Evolutionary conservation across 495 filamentous ascomycete genomes (phyloP), one percentile per base, ranked within the genome.

Genomic region (Penicillium samsonianum): DNA sequence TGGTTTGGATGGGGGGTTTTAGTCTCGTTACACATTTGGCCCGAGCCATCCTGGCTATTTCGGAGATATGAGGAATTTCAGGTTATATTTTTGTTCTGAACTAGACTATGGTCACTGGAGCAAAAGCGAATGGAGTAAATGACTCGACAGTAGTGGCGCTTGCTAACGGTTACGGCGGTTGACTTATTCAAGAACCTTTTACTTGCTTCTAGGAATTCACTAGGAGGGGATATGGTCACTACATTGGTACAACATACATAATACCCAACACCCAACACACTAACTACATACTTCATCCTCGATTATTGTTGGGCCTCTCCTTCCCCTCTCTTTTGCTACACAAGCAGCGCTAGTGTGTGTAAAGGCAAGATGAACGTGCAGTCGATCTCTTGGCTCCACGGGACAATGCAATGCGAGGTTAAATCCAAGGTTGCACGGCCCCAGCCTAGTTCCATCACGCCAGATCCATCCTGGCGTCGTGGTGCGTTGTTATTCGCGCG

Each of bases 331-430:
- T 22, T 20, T 25, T 48, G 26, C 44, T 41, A 41, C 56, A 40
- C 42, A 20, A 53, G n/a, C 9, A 12, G 20, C 50, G 42, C 49
- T 53, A 52, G 47, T 22, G 48, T 47, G 56, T 45, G 56, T 30
- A 22, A 17, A 55, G 48, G 58, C 46, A 55, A 62, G 59, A 67
- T 69, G 67, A 63, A 69, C 67, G 67, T 69, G 67, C 67, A 69
- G 67, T 65, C 67, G 67, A 69, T 69, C 67, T 65, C 57, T 61
- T 67, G 55, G 55, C 47, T 55, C 55, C 57, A 62, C 66, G 63
- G 64, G 61, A 68, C 60, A 69, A 69, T 69, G 67, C 67, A 69
- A 69, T 69, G 67, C 67, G 64, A 69, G 67, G 64, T 69, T 69
- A 69, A 67, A 65, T 69, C 56, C 37, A 9, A 17, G 43, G 66